Conservation (phyloP, 192 early-diverging fungal species). For the Blastocladiella britannica region DNA sequence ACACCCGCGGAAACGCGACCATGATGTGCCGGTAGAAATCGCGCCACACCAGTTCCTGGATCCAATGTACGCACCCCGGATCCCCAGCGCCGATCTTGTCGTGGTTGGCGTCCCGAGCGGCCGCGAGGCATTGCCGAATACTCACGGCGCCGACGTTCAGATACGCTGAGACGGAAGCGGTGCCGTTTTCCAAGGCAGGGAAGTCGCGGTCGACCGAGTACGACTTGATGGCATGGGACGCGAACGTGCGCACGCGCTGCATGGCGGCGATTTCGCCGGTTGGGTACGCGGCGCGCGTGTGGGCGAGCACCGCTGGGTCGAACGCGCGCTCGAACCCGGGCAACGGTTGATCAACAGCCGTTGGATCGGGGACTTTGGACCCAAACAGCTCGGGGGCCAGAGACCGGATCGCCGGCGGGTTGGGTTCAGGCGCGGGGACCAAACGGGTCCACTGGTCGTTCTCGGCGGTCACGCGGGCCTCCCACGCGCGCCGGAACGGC, state of each 20-base stretch:
- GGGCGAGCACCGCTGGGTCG: slow-evolving; percentile 4
- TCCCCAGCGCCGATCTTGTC: slow-evolving; percentile 26
- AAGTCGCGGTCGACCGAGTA: slow-evolving; percentile 27
- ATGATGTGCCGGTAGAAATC: slow-evolving; percentile 43
- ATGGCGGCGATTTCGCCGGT: slow-evolving; percentile 30
- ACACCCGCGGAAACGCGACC: slow-evolving; percentile 31
- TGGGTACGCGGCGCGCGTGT: slow-evolving; percentile 16
- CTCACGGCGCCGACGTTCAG: slow-evolving; percentile 29
- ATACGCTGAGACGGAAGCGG: slow-evolving; percentile 21
- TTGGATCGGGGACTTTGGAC: neutral
- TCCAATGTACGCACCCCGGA: slow-evolving; percentile 28
- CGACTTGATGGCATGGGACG: slow-evolving; percentile 6
- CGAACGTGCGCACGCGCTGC: slow-evolving; percentile 14
- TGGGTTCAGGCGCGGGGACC: neutral
- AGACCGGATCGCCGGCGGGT: slow-evolving; percentile 1
- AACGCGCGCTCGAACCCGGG: neutral
- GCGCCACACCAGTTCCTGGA: slow-evolving; percentile 38
- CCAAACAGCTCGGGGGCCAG: slow-evolving; percentile 2
- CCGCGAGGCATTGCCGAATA: slow-evolving; percentile 23
- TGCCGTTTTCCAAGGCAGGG: slow-evolving; percentile 13
- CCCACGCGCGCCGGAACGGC: slow-evolving; percentile 22
- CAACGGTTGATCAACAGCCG: slow-evolving; percentile 2
- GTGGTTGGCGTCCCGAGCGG: slow-evolving; percentile 20
- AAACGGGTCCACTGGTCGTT: slow-evolving; percentile 6
- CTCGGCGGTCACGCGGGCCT: slow-evolving; percentile 12